A percentile compares a stretch with the other conserved stretches of the same genome.
phyloP scores from a whole-genome alignment of 2,329 filamentous ascomycete genomes.

The Ophidiomyces ophidiicola region DNA sequence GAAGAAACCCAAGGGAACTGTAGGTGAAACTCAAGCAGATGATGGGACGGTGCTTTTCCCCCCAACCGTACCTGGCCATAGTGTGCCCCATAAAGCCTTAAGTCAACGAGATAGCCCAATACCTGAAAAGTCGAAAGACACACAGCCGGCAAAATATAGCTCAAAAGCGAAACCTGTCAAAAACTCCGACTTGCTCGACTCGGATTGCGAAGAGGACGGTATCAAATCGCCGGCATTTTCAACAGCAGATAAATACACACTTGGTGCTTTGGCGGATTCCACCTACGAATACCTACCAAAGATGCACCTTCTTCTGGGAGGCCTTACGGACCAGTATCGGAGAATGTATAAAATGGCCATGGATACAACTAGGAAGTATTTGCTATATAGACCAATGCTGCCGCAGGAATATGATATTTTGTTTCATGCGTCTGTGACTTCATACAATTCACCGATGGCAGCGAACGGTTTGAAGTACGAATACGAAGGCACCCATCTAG shows the following conservation, averaged over 20 bases:
- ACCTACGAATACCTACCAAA: conserved; percentile 49
- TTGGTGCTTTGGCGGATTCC: conserved; percentile 47
- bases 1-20: conserved; percentile 14
- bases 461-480: conserved; percentile 23
- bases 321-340: conserved; percentile 50
- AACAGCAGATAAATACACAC: conserved; percentile 31
- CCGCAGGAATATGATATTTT: conserved; percentile 56
- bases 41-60: conserved; percentile 16
- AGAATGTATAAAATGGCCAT: conserved; percentile 58
- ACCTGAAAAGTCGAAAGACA: not conserved
- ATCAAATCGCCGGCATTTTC: conserved; percentile 26
- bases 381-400: conserved; percentile 68
- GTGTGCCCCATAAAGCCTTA: conserved; percentile 4
- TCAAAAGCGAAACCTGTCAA: conserved; percentile 8
- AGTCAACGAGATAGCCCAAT: conserved; percentile 3
- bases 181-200: conserved; percentile 9
- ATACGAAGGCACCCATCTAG: conserved; percentile 39
- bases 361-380: conserved; percentile 55
- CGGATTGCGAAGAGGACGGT: conserved; percentile 30
- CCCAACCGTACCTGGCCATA: not conserved
- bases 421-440: conserved; percentile 48
- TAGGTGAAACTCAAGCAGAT: conserved; percentile 19
- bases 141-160: conserved; percentile 19
- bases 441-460: conserved; percentile 32
- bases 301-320: conserved; percentile 64